Base-by-base conservation (phyloP, 1,284 basidiomycete genomes). In the Sporisorium sorghi region DNA sequence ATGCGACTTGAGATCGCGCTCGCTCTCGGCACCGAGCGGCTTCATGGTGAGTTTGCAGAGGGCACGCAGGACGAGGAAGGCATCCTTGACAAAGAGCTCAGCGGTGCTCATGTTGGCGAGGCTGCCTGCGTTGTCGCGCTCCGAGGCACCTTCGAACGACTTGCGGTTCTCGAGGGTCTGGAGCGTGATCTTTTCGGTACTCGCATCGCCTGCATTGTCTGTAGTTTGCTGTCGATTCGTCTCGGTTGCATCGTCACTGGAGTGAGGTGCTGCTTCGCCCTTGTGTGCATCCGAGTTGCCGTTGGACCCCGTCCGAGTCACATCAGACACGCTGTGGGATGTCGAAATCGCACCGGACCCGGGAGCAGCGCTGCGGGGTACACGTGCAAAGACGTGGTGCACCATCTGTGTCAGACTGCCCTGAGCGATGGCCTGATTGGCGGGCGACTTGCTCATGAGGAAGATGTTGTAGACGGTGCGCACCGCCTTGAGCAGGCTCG, bases 401-500 rank as follows among this genome's bases (percentile, higher is more conserved):
- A 83, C 77, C 81, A 84, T 84, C 67, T 84, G 83, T 3, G 79
- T 77, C 9, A 84, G 61, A 30, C 67, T 73, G n/a, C 82, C 83
- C 54, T 83, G 82, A 26, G 83, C 81, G 35, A 84, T 81, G 24
- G 79, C 81, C 58, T 83, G 82, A 44, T 83, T 82, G 37, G 77
- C 76, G 2, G 81, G 63, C 47, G 66, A 76, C 58, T 81, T 81
- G 63, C 75, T 77, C 61, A 82, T 76, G 11, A 84, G 63, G 58
- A 82, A 84, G 64, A 84, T 76, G 61, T 84, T 83, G 76, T 84
- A 84, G 33, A 82, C 81, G 7, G 83, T 84, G n/a, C 82, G 71
- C 3, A 84, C 81, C 28, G 95, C 78, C 53, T 82, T 83, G 40
- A 84, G 73, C 52, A 84, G 55, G 30, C 77, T 80, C 28, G 78